A percentile compares a stretch with the other conserved stretches of the same genome.
These are phyloP conservation scores for Penicillium sp. DNA, from an alignment of 2,329 filamentous ascomycete species.

Conservation along the genomic window DNA sequence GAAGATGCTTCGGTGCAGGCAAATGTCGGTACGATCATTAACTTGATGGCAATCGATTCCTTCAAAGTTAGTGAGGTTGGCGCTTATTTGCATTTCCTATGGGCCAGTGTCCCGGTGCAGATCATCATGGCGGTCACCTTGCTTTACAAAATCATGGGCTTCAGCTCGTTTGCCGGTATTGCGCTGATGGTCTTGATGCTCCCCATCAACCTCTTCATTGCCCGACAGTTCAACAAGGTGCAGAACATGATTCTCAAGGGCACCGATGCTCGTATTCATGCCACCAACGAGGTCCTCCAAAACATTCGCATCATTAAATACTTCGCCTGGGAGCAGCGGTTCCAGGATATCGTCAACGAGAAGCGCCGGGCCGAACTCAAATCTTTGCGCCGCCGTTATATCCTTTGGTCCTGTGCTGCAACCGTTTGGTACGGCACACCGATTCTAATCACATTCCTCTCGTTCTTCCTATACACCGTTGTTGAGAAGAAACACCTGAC, in stretches of 20 bases:
- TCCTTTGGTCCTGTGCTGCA: constrained; percentile 88
- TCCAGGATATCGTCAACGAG: constrained; percentile 83
- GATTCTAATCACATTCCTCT: constrained; percentile 93
- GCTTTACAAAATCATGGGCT: constrained; percentile 87
- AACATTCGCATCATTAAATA: constrained; percentile 99
- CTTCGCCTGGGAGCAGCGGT: constrained; percentile 96
- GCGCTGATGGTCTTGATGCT: constrained; percentile 86
- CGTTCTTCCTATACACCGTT: constrained; percentile 89
- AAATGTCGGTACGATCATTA: constrained; percentile 97
- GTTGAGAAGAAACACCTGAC: constrained; percentile 87
- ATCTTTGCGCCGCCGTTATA: constrained; percentile 78
- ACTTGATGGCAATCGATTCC: constrained; percentile 98
- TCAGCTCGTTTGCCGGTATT: constrained; percentile 92
- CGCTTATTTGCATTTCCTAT: constrained; percentile 94
- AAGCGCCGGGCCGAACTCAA: constrained; percentile 80
- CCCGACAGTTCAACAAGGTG: constrained; percentile 79
- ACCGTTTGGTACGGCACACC: constrained; percentile 97
- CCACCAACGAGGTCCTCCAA: constrained; percentile 94
- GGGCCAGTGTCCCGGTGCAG: constrained; percentile 88
- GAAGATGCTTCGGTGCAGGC: constrained; percentile 70
- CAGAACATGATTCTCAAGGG: constrained; percentile 91
- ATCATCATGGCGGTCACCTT: constrained; percentile 78
- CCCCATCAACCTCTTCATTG: constrained; percentile 87
- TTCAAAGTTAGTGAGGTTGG: constrained; percentile 98
- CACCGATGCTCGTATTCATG: constrained; percentile 93